A percentile compares a stretch with the other conserved stretches of the same genome.
Conservation (phyloP, 1,139 yeast species). For the Yamadazyma diddensiae region DNA sequence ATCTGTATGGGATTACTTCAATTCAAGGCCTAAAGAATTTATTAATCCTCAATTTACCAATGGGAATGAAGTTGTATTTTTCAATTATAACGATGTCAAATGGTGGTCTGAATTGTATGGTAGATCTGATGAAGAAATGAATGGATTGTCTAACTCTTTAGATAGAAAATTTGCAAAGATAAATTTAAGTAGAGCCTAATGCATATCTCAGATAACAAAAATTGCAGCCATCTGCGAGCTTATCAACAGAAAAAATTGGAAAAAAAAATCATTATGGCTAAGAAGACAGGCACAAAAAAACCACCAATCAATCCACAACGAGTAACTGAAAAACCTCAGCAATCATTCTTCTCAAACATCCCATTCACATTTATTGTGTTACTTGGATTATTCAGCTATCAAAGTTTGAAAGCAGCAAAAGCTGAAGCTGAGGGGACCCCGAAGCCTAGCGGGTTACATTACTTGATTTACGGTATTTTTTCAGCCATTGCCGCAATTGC, state of each 20-base stretch:
- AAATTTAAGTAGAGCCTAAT: constrained; percentile 4
- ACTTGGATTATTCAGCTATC: constrained; percentile 2
- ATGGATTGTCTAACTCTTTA: constrained; percentile 48
- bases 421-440: not conserved
- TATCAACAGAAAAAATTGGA: too few species aligned
- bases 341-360: too few species aligned
- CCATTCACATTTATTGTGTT: constrained; percentile 4
- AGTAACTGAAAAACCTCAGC: too few species aligned
- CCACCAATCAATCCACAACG: too few species aligned
- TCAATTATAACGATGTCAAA: constrained; percentile 63
- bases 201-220: too few species aligned
- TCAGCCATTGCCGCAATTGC: constrained; percentile 1
- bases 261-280: too few species aligned
- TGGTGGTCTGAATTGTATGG: constrained; percentile 93
- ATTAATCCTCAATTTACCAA: constrained; percentile 45
- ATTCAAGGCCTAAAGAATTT: constrained; percentile 73
- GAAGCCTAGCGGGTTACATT: constrained; percentile 1
- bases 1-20: constrained; percentile 93
- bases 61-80: constrained; percentile 50
- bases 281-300: too few species aligned
- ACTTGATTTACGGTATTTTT: constrained; percentile 1
- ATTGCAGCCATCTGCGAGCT: too few species aligned
- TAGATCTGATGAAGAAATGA: constrained; percentile 77
- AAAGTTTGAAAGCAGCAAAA: not conserved
- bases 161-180: constrained; percentile 44